Conservation (phyloP, 331 rosid genomes). For the Quercus phellos region DNA sequence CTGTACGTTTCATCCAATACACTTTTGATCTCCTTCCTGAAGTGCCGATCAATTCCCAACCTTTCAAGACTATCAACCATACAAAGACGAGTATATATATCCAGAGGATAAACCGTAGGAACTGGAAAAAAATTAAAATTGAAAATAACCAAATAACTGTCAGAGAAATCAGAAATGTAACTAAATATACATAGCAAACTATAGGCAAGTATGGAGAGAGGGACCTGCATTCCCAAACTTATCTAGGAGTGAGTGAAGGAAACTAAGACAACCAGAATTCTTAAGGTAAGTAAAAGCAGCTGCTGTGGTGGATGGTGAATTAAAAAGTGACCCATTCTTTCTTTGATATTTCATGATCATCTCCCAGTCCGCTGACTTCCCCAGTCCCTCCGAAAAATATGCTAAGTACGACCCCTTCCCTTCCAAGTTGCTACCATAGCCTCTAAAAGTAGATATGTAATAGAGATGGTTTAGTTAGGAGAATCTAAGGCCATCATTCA, state of each 20-base stretch:
- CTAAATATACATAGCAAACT: constrained; percentile 3
- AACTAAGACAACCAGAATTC: constrained; percentile 53
- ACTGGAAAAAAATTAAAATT: constrained; percentile 35
- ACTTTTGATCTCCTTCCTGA: constrained; percentile 55
- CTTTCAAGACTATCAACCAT: constrained; percentile 73
- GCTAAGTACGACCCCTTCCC: constrained; percentile 67
- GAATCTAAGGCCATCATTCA: background rate
- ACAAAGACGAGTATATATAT: constrained; percentile 52
- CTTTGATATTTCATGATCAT: constrained; percentile 68
- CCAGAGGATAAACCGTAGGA: constrained; percentile 71
- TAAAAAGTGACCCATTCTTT: constrained; percentile 73
- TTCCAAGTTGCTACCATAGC: constrained; percentile 43
- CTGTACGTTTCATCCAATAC: constrained; percentile 71
- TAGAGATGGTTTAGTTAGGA: background rate
- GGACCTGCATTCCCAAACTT: constrained; percentile 69
- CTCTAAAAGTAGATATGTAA: constrained; percentile 29
- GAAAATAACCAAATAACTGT: background rate
- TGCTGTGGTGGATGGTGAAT: constrained; percentile 85
- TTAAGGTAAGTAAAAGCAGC: constrained; percentile 51
- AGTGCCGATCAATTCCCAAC: constrained; percentile 62
- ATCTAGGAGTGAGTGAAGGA: constrained; percentile 44
- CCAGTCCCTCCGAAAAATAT: constrained; percentile 73
- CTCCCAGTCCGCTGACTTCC: constrained; percentile 47
- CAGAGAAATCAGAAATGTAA: constrained; percentile 1
- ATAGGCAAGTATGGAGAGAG: constrained; percentile 7